Evolutionary conservation across 331 rosid genomes (phyloP).

Genomic region (Acacia pycnantha): DNA sequence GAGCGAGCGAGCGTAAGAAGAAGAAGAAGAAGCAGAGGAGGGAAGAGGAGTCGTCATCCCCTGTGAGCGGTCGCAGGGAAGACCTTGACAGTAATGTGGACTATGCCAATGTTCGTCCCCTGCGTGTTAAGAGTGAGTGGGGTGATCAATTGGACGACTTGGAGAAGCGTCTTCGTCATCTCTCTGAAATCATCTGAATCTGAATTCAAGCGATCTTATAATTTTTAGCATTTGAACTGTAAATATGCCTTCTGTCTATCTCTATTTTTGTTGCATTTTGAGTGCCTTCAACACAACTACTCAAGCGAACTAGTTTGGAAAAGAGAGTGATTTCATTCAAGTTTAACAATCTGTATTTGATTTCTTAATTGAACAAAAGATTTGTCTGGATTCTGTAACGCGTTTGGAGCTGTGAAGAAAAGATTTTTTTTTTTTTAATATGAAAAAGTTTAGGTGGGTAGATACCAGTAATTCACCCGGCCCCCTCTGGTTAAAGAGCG

Average conservation of each 20-base stretch:
- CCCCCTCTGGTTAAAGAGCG: too few species aligned
- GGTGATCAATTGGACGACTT: conserved; percentile 46
- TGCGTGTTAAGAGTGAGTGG: conserved; percentile 53
- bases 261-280: not conserved
- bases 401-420: not conserved
- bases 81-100: conserved; percentile 19
- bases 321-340: not conserved
- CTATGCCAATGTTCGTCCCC: conserved; percentile 42
- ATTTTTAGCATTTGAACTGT: not conserved
- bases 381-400: not conserved
- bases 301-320: not conserved
- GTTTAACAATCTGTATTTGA: not conserved
- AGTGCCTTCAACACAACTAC: not conserved
- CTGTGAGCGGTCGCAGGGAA: conserved; percentile 31
- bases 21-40: conserved; percentile 13
- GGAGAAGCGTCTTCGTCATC: conserved; percentile 57
- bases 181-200: conserved; percentile 47
- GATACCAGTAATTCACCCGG: too few species aligned
- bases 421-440: too few species aligned
- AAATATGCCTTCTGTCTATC: not conserved
- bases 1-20: conserved; percentile 45
- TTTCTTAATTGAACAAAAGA: not conserved
- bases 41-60: conserved; percentile 25
- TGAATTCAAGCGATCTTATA: not conserved
- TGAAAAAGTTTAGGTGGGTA: too few species aligned